phyloP scores from a whole-genome alignment of 2,329 filamentous ascomycete genomes.

The Emmonsiellopsis sp. region DNA sequence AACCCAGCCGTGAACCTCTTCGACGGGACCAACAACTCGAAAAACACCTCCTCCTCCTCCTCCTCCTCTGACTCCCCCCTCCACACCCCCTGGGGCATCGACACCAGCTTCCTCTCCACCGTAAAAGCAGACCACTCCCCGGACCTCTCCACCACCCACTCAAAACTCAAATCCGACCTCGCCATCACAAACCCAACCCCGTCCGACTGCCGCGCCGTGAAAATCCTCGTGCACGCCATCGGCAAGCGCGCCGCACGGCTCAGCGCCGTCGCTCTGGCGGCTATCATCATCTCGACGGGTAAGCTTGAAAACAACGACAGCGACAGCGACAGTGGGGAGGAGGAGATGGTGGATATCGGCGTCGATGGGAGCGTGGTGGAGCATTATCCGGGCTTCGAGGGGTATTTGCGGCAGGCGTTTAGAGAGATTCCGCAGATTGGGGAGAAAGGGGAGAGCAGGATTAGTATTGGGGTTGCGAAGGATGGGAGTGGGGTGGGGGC shows the following conservation, averaged over 20 bases:
- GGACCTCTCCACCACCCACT: slow-evolving; percentile 62
- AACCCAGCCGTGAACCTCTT: slow-evolving; percentile 62
- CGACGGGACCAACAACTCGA: slow-evolving; percentile 56
- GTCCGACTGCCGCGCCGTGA: slow-evolving; percentile 83
- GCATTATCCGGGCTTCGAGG: slow-evolving; percentile 88
- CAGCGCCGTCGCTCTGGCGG: slow-evolving; percentile 77
- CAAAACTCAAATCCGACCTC: slow-evolving; percentile 67
- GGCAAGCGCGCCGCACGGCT: slow-evolving; percentile 81
- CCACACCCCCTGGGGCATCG: slow-evolving; percentile 76
- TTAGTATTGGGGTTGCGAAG: slow-evolving; percentile 92
- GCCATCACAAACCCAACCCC: slow-evolving; percentile 65
- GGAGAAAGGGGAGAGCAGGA: slow-evolving; percentile 65
- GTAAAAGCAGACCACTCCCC: slow-evolving; percentile 70
- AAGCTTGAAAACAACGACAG: slow-evolving; percentile 49
- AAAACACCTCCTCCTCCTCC: slow-evolving; percentile 40
- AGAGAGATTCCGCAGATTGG: slow-evolving; percentile 70
- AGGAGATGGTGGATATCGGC: slow-evolving; percentile 75
- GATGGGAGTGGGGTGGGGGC: slow-evolving; percentile 94
- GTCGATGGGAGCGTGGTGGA: slow-evolving; percentile 92
- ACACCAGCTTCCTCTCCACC: slow-evolving; percentile 81
- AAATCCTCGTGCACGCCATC: slow-evolving; percentile 70
- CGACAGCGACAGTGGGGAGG: slow-evolving; percentile 44
- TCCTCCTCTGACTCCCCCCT: slow-evolving; percentile 49
- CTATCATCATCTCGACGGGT: slow-evolving; percentile 71
- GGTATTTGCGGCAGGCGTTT: slow-evolving; percentile 76